phyloP scores from a whole-genome alignment of 371 early-diverging fungal genomes.

The Lichtheimia ornata region DNA sequence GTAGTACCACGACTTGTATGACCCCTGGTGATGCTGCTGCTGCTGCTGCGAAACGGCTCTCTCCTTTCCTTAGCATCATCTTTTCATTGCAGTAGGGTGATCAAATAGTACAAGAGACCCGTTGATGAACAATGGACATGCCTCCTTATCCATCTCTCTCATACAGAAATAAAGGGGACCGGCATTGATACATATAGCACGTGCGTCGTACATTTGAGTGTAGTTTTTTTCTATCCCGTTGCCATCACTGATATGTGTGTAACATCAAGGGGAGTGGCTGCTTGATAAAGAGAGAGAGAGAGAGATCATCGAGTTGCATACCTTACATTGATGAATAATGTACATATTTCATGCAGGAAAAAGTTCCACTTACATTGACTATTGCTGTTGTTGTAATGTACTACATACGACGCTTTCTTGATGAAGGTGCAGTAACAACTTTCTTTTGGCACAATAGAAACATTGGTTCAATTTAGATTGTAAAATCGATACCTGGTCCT shows the following conservation, averaged over 20 bases:
- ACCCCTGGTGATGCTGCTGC: not conserved
- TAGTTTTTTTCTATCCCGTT: not conserved
- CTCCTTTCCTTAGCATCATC: not conserved
- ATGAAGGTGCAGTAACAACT: no score
- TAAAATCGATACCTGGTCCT: no score
- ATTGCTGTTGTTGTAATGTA: no score
- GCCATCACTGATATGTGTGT: not conserved
- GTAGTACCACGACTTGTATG: not conserved
- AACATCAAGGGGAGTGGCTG: no score
- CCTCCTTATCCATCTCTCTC: not conserved
- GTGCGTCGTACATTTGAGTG: conserved; percentile 1
- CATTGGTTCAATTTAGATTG: no score
- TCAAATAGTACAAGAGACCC: not conserved
- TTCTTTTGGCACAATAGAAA: no score
- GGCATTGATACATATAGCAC: not conserved
- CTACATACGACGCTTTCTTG: no score
- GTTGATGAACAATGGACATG: not conserved
- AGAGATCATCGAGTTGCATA: no score
- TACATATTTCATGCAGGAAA: no score
- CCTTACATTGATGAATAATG: no score
- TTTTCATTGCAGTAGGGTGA: not conserved
- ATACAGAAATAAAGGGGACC: not conserved
- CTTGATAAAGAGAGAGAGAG: no score
- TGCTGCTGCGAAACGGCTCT: not conserved
- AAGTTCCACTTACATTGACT: no score